Evolutionary conservation across 2,329 filamentous ascomycete species (phyloP).

Genomic region (Aspergillus neotritici): DNA sequence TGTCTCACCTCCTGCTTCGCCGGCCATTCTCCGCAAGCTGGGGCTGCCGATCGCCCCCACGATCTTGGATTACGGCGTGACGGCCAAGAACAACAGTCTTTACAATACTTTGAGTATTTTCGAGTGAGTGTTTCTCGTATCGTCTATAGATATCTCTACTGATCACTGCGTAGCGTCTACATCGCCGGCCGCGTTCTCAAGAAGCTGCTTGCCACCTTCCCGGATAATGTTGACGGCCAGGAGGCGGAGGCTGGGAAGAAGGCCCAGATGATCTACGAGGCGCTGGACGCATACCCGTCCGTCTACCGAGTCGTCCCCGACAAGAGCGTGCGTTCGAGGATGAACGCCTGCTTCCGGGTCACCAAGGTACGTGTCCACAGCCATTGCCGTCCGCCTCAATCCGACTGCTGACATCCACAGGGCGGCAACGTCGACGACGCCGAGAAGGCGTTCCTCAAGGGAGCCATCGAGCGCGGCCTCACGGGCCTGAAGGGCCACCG

Average conservation of each 20-base stretch:
- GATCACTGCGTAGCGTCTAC: slow-evolving; percentile 60
- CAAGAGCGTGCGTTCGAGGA: slow-evolving; percentile 69
- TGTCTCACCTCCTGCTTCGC: slow-evolving; percentile 57
- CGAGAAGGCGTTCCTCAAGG: slow-evolving; percentile 75
- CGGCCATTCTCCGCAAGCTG: slow-evolving; percentile 65
- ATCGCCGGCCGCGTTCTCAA: slow-evolving; percentile 85
- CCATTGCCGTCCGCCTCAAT: background rate
- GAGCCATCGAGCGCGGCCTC: slow-evolving; percentile 62
- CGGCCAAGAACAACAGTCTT: slow-evolving; percentile 87
- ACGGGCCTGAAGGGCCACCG: slow-evolving; percentile 85
- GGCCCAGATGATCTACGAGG: slow-evolving; percentile 67
- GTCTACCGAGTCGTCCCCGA: slow-evolving; percentile 76
- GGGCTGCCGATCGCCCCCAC: slow-evolving; percentile 55
- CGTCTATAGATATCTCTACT: slow-evolving; percentile 1
- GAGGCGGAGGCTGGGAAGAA: slow-evolving; percentile 69
- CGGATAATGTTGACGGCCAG: slow-evolving; percentile 68
- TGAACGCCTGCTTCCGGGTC: slow-evolving; percentile 93
- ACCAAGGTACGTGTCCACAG: slow-evolving; percentile 34
- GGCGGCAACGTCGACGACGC: slow-evolving; percentile 57
- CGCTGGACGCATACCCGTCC: slow-evolving; percentile 66
- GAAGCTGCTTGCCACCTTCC: slow-evolving; percentile 60
- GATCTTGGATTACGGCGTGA: slow-evolving; percentile 74
- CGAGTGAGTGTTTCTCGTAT: slow-evolving; percentile 11
- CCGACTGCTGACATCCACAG: slow-evolving; percentile 20
- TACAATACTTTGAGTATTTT: slow-evolving; percentile 97